Evolutionary conservation across 2,329 filamentous ascomycete species (phyloP), one percentile per base, ranked within the genome.

Genomic region (Colletotrichum magnum): DNA sequence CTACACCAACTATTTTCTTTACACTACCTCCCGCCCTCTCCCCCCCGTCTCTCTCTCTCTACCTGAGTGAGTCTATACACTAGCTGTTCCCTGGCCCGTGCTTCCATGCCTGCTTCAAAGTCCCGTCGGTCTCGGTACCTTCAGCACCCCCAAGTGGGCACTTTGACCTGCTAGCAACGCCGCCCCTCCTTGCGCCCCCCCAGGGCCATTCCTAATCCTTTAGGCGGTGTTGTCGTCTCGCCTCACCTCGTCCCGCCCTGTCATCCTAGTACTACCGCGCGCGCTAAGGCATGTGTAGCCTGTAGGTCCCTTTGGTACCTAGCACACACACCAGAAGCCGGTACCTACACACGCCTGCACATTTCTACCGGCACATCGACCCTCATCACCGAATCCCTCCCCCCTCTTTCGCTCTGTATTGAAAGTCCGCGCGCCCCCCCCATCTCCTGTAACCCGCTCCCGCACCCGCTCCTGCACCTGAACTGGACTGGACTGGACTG

Each of bases 301-400:
- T 43, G 41, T n/a, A 36, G 7, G 32, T 10, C 32, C 32, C 32
- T 36, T 36, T 7, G 32, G 32, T 10, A 36, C 32, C 32, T 12
- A 36, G 32, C 32, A 36, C 32, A 36, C 32, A 9, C 32, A 24
- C 32, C 32, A 36, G 32, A 36, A 36, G 32, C 32, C 32, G 32
- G 32, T 36, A 10, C 32, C 21, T 24, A 36, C 32, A 10, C 32
- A 7, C 9, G 28, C 59, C 39, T 24, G 36, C 59, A 36, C 64
- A 43, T 51, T 57, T 56, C 51, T 56, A 54, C 64, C 58, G 51
- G 58, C 64, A 67, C 64, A 26, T 62, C 43, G 32, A 63, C 58
- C 64, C 59, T 52, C 43, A 63, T 58, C 51, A 63, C 32, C 32
- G 32, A 36, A 10, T 36, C 32, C 32, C 28, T 9, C 28, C 32